These are phyloP conservation scores for Dalbergia cultrata DNA, from an alignment of 306 rosid genomes.

Conservation along the genomic window DNA sequence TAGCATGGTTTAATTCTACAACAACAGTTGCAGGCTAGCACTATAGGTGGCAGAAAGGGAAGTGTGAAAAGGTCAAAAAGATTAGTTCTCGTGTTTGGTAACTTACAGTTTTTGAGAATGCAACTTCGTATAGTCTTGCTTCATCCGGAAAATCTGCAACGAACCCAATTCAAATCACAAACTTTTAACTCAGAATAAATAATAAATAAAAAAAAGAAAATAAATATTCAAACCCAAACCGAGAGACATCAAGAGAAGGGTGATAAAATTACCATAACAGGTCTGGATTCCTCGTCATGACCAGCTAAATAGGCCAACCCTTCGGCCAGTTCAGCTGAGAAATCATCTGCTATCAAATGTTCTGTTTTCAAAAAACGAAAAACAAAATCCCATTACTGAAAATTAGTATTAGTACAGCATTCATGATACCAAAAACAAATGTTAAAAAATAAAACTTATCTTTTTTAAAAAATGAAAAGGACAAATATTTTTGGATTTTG, in stretches of 20 bases:
- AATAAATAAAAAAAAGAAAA: not conserved
- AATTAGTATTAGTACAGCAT: not conserved
- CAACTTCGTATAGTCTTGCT: slow-evolving; percentile 90
- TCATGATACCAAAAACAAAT: not conserved
- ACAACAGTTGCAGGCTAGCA: not conserved
- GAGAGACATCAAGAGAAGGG: not conserved
- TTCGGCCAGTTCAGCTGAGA: slow-evolving; percentile 94
- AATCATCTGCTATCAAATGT: slow-evolving; percentile 91
- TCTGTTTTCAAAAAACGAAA: slow-evolving; percentile 54
- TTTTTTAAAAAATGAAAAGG: not conserved
- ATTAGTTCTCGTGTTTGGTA: slow-evolving; percentile 29
- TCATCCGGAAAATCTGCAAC: slow-evolving; percentile 84
- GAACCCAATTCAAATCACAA: slow-evolving; percentile 40
- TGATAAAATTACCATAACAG: slow-evolving; percentile 72
- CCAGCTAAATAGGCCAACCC: slow-evolving; percentile 95
- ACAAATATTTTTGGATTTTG: not conserved
- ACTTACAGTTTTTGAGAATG: slow-evolving; percentile 96
- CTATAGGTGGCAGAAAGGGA: not conserved
- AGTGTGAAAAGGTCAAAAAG: not conserved
- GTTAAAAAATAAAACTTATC: not conserved
- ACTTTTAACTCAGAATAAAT: not conserved
- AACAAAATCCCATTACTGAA: not conserved
- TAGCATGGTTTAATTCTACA: not conserved
- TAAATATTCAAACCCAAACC: not conserved
- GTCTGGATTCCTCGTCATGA: slow-evolving; percentile 91